Evolutionary conservation across 2,329 filamentous ascomycete species (phyloP), one percentile per base, ranked within the genome.

Genomic region (Xylaria sp.): DNA sequence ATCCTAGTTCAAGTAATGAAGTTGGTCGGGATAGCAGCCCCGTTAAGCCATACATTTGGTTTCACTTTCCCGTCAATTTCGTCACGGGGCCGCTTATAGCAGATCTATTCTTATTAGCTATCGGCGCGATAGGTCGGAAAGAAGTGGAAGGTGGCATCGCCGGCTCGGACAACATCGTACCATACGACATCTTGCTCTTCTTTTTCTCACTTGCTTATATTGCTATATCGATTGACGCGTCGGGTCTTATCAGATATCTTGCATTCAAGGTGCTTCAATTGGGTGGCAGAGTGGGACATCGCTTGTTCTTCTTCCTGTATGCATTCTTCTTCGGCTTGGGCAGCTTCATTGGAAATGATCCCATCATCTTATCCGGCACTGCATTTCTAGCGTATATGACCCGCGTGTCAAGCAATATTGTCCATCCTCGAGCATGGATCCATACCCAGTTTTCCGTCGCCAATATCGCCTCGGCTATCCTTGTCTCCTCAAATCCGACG

Each of bases 361-460:
- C 91, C 0, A 90, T 93, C 70, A 92, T 93, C 62, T 80, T 93
- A 0, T 92, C 90, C 0, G 91, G 91, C 1, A 93, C 91, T 0
- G 87, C 91, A 0, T 93, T 93, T 65, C 84, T 93, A 13, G 89
- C 91, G 2, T 93, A 93, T 78, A 92, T 93, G 90, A 93, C 90
- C 0, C 84, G 90, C 6, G 90, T 92, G 0, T 92, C 90, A 0
- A 89, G 86, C 78, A 93, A 93, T 71, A 93, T 93, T 66, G 80
- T 85, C 11, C 87, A 92, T 65, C 90, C 91, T 0, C 82, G 88
- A 74, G 91, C 91, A 0, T 93, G 91, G 91, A 92, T 93, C 26
- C 86, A 89, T 72, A 87, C 87, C 1, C 91, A 93, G 67, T 93
- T 93, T 66, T 86, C 91, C 17, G 79, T 92, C 1, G 90, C 90